A percentile compares a stretch with the other conserved stretches of the same genome.
These are phyloP conservation scores for Cordia subcordata DNA, from an alignment of 257 asterid species.

Conservation along the genomic window DNA sequence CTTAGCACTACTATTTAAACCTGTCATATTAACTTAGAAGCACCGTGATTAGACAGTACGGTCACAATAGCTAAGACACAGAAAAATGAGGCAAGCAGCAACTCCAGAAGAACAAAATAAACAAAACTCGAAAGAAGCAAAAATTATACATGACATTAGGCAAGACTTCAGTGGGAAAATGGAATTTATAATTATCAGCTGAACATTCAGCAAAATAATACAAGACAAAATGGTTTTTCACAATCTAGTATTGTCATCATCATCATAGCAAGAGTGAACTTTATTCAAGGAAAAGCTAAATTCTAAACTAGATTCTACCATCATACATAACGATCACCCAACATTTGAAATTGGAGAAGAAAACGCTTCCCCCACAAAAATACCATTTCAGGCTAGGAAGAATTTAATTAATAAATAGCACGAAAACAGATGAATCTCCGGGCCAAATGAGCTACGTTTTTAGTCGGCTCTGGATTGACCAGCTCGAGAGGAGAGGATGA, in stretches of 20 bases:
- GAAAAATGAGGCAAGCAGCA: too few relatives aligned
- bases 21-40: too few relatives aligned
- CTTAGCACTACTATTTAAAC: too few relatives aligned
- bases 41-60: too few relatives aligned
- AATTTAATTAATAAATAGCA: conserved; percentile 14
- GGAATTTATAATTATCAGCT: too few relatives aligned
- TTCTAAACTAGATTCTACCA: conserved; percentile 26
- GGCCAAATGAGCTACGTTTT: conserved; percentile 6
- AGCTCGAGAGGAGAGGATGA: conserved; percentile 63
- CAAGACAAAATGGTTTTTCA: not conserved
- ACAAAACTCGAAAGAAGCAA: too few relatives aligned
- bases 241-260: not conserved
- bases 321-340: conserved; percentile 18
- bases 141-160: too few relatives aligned
- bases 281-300: conserved; percentile 24
- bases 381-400: conserved; percentile 10
- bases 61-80: too few relatives aligned
- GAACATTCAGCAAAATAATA: not conserved
- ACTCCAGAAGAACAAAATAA: too few relatives aligned
- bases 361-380: conserved; percentile 8
- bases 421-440: conserved; percentile 4
- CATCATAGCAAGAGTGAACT: conserved; percentile 9
- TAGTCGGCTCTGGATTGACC: conserved; percentile 65
- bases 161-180: too few relatives aligned
- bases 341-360: conserved; percentile 14